Conservation (phyloP, 2,329 filamentous ascomycete species). For the Hirsutella rhossiliensis region DNA sequence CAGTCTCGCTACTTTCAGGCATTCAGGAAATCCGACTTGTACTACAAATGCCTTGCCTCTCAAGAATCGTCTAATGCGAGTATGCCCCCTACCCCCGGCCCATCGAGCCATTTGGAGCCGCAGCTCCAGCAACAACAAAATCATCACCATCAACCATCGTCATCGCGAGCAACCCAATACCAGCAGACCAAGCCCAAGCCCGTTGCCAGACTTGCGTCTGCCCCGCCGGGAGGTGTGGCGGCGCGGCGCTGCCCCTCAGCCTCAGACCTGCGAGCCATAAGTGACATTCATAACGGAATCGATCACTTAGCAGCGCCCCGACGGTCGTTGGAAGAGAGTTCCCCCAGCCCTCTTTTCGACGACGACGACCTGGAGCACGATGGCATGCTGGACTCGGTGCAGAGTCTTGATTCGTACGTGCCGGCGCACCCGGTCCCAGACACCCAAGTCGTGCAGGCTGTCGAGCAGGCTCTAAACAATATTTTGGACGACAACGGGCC, state of each 20-base stretch:
- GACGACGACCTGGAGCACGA: conserved; percentile 71
- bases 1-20: conserved; percentile 66
- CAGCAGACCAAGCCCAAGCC: conserved; percentile 32
- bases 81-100: conserved; percentile 3
- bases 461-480: conserved; percentile 82
- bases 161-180: conserved; percentile 21
- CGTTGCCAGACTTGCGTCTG: conserved; percentile 22
- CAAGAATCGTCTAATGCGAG: conserved; percentile 52
- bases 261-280: conserved; percentile 30
- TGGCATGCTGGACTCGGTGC: conserved; percentile 55
- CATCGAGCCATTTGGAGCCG: not conserved
- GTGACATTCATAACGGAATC: conserved; percentile 23
- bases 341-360: conserved; percentile 53
- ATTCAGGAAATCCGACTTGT: conserved; percentile 89
- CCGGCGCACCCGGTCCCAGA: conserved; percentile 49
- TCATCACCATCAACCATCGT: conserved; percentile 7
- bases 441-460: conserved; percentile 74
- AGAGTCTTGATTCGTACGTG: conserved; percentile 63
- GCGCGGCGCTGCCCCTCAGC: conserved; percentile 32
- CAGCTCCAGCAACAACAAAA: conserved; percentile 1
- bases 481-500: conserved; percentile 74
- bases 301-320: conserved; percentile 35
- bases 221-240: conserved; percentile 21
- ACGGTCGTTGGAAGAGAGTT: conserved; percentile 57
- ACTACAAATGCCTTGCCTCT: conserved; percentile 89